These are phyloP conservation scores for Papiliotrema fonsecae DNA, from an alignment of 1,284 basidiomycete species.

Conservation along the genomic window DNA sequence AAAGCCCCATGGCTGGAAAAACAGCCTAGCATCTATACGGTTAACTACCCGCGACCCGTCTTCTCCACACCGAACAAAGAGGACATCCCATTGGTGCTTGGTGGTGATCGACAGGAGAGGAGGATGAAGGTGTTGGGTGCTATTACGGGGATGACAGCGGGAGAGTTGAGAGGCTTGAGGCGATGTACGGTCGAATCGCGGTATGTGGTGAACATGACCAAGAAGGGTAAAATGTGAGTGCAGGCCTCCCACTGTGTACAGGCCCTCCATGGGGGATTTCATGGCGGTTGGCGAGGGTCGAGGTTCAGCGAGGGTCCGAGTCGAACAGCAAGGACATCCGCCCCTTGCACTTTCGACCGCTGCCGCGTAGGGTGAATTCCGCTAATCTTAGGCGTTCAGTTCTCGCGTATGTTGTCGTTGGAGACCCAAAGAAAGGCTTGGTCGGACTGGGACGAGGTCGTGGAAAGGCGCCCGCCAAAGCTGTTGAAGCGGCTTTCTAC, in stretches of 20 bases:
- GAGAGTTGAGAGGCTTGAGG: slow-evolving; percentile 33
- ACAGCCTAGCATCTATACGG: slow-evolving; percentile 25
- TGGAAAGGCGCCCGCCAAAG: slow-evolving; percentile 55
- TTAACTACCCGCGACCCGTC: slow-evolving; percentile 33
- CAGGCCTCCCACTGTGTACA: background rate
- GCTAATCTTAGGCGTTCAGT: slow-evolving; percentile 14
- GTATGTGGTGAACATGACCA: slow-evolving; percentile 47
- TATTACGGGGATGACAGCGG: slow-evolving; percentile 24
- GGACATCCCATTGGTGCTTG: slow-evolving; percentile 17
- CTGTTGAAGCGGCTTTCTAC: slow-evolving; percentile 62
- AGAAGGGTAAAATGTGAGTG: slow-evolving; percentile 47
- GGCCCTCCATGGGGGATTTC: background rate
- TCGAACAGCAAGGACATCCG: no score
- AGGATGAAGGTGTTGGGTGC: slow-evolving; percentile 25
- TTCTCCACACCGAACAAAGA: slow-evolving; percentile 8
- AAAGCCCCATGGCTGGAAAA: slow-evolving; percentile 16
- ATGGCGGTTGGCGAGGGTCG: background rate
- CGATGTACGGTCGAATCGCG: slow-evolving; percentile 32
- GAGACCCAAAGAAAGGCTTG: slow-evolving; percentile 77
- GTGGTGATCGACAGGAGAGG: slow-evolving; percentile 19
- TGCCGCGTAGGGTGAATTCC: no score
- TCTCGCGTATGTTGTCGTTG: slow-evolving; percentile 65
- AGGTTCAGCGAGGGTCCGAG: no score
- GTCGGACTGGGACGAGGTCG: slow-evolving; percentile 89
- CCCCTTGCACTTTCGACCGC: no score